Conservation (phyloP, 345 rosid species). For the Microcos paniculata region DNA sequence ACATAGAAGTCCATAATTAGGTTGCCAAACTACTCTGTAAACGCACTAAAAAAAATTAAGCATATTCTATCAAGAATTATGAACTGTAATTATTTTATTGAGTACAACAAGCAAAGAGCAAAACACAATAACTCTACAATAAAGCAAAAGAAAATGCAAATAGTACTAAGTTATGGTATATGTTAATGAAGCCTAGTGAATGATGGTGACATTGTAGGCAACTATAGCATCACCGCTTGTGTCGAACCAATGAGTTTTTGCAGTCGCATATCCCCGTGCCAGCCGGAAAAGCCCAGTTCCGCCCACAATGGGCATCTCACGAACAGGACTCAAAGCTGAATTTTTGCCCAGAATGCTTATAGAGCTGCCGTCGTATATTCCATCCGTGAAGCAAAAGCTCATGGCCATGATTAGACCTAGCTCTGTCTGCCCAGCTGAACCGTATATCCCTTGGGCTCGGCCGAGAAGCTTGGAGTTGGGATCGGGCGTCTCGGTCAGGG, state of each 20-base stretch:
- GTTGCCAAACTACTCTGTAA: background rate
- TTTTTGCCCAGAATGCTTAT: conserved; percentile 54
- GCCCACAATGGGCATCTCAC: conserved; percentile 68
- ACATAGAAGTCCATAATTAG: background rate
- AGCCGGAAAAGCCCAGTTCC: conserved; percentile 59
- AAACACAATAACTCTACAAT: background rate
- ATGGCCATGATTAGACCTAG: conserved; percentile 48
- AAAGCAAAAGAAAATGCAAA: background rate
- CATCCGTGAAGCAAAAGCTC: conserved; percentile 54
- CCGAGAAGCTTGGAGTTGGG: conserved; percentile 62
- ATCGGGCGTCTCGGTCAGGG: conserved; percentile 50
- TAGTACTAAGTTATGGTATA: background rate
- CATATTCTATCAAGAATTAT: no score
- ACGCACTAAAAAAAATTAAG: no score
- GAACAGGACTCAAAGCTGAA: conserved; percentile 25
- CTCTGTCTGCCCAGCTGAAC: conserved; percentile 41
- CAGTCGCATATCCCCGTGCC: conserved; percentile 64
- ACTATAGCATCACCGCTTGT: conserved; percentile 51
- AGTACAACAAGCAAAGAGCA: background rate
- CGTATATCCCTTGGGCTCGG: conserved; percentile 63
- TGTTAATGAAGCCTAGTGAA: conserved; percentile 35
- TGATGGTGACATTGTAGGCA: conserved; percentile 59
- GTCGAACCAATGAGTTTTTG: conserved; percentile 40
- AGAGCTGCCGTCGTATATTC: conserved; percentile 64
- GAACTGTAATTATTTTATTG: no score